Conservation (phyloP, 768 basidiomycete species). For the Lenzites betulinus region DNA sequence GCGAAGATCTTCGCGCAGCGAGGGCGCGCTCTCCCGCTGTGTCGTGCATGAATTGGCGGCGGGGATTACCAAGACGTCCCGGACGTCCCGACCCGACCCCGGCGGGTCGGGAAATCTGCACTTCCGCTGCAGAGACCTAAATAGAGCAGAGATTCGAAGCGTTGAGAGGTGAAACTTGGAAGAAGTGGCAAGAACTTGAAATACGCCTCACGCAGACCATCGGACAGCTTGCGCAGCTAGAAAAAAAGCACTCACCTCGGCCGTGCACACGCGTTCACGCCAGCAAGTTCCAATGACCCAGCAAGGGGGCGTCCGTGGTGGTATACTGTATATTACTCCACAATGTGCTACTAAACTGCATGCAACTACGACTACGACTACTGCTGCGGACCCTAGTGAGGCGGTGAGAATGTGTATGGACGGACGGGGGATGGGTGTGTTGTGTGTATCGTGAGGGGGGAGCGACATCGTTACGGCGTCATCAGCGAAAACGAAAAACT, state of each 20-base stretch:
- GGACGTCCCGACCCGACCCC: not conserved
- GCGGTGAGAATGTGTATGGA: not conserved
- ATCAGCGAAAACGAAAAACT: not conserved
- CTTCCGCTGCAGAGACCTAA: no score
- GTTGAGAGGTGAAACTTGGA: no score
- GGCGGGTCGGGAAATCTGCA: no score
- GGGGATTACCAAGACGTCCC: not conserved
- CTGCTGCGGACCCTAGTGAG: not conserved
- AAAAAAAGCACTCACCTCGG: no score
- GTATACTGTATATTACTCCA: constrained; percentile 11
- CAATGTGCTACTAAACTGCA: constrained; percentile 11
- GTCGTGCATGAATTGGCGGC: no score
- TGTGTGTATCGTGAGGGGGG: not conserved
- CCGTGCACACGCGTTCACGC: not conserved
- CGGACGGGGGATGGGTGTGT: not conserved
- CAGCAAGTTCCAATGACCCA: not conserved
- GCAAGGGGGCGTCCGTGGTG: not conserved
- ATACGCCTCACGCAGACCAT: no score
- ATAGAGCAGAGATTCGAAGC: no score
- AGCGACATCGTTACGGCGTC: not conserved
- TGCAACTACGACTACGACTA: not conserved
- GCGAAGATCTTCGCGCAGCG: no score
- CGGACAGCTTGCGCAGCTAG: no score
- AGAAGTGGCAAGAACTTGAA: no score
- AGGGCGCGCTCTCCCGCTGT: no score